Conservation (phyloP, 1,284 basidiomycete species). For the Crucibulum cyathiforme region DNA sequence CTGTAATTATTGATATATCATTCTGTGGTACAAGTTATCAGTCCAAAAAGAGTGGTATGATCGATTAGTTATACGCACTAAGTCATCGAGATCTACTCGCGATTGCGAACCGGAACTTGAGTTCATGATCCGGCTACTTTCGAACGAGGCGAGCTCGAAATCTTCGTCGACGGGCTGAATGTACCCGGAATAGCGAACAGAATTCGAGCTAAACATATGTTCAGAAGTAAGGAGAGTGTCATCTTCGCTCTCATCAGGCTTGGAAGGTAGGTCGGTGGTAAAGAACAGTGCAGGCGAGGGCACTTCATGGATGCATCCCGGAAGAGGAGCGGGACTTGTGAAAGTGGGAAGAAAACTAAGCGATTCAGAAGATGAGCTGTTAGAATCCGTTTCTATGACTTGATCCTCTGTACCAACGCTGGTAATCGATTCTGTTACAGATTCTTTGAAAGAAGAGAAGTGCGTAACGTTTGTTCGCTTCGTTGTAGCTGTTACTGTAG, state of each 20-base stretch:
- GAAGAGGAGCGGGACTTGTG: constrained; percentile 20
- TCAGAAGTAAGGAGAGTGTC: not conserved
- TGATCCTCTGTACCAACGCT: constrained; percentile 21
- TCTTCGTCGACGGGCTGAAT: constrained; percentile 59
- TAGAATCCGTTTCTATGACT: not conserved
- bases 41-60: not conserved
- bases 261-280: constrained; percentile 29
- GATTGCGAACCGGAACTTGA: not conserved
- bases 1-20: not conserved
- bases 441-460: constrained; percentile 11
- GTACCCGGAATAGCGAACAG: constrained; percentile 56
- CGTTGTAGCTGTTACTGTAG: constrained; percentile 10
- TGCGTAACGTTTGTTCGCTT: constrained; percentile 4
- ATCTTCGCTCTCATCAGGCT: not conserved
- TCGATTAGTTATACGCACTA: not conserved
- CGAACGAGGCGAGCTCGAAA: constrained; percentile 54
- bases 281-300: constrained; percentile 43
- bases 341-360: constrained; percentile 3
- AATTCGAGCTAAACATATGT: too few species aligned
- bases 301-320: constrained; percentile 57
- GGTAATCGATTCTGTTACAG: constrained; percentile 23
- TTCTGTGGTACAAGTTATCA: not conserved
- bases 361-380: constrained; percentile 14
- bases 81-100: not conserved
- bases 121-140: constrained; percentile 31